Evolutionary conservation across 2,329 filamentous ascomycete species (phyloP).

Genomic region (Chaetothyriales sp.): DNA sequence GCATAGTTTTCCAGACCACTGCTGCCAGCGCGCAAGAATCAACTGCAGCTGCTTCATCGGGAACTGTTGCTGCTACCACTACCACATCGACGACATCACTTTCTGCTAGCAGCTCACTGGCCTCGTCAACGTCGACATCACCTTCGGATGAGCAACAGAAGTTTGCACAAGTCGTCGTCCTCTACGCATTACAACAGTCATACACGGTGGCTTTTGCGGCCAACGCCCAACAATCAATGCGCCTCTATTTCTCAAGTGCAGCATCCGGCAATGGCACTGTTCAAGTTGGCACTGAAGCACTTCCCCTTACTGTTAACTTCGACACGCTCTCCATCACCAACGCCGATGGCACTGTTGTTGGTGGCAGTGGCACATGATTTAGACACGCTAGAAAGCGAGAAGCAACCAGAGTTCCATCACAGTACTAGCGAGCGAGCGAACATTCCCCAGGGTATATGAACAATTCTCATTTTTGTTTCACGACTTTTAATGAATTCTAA

Average conservation of each 20-base stretch:
- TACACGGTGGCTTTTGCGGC: constrained; percentile 20
- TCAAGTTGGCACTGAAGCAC: constrained; percentile 19
- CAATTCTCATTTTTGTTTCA: neutral
- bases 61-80: constrained; percentile 7
- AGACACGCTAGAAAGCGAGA: neutral
- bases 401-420: neutral
- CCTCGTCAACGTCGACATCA: constrained; percentile 9
- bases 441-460: neutral
- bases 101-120: constrained; percentile 21
- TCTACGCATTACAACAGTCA: constrained; percentile 20
- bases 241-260: constrained; percentile 21
- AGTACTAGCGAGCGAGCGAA: neutral
- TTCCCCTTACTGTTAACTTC: constrained; percentile 25
- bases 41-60: constrained; percentile 9
- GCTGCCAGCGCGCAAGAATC: constrained; percentile 14
- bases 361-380: constrained; percentile 7
- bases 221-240: constrained; percentile 13
- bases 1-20: constrained; percentile 27
- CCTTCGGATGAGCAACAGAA: neutral
- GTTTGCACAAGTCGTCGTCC: constrained; percentile 14
- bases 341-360: constrained; percentile 21
- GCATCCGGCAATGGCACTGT: constrained; percentile 18
- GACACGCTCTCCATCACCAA: constrained; percentile 24
- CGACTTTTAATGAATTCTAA: neutral
- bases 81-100: constrained; percentile 37